Evolutionary conservation across 371 early-diverging fungal genomes (phyloP).

Genomic region (Polyrhizophydium stewartii): DNA sequence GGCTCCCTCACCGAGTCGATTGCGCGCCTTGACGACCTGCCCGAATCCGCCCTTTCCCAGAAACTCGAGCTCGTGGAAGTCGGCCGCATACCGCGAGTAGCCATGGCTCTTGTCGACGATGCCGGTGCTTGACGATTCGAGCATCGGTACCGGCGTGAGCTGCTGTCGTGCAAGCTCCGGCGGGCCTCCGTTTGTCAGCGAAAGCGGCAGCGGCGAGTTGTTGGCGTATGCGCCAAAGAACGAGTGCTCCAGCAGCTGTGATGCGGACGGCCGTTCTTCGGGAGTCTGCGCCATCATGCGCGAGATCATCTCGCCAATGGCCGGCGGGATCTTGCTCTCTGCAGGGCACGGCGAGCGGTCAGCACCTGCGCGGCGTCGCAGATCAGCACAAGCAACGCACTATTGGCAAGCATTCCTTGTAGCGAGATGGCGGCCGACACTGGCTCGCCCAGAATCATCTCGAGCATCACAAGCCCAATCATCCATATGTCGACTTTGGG

Average conservation of each 20-base stretch:
- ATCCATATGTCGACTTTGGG: constrained; percentile 1
- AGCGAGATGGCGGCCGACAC: neutral
- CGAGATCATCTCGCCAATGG: neutral
- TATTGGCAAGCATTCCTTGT: neutral
- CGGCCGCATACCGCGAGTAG: constrained; percentile 61
- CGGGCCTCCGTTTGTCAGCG: no score
- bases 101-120: neutral
- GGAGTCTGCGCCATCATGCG: neutral
- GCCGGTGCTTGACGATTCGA: no score
- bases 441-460: neutral
- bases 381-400: no score
- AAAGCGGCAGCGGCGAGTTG: no score
- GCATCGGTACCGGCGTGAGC: no score
- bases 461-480: neutral
- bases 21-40: constrained; percentile 88
- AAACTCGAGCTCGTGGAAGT: constrained; percentile 92
- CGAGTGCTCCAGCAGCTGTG: neutral
- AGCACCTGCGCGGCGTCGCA: no score
- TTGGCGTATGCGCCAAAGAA: constrained; percentile 1
- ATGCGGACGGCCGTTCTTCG: neutral
- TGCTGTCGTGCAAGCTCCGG: no score
- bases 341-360: neutral
- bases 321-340: neutral
- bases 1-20: constrained; percentile 34
- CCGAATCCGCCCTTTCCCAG: constrained; percentile 93